Base-by-base conservation (phyloP, 768 basidiomycete species). In the Tylopilus intermedius region DNA sequence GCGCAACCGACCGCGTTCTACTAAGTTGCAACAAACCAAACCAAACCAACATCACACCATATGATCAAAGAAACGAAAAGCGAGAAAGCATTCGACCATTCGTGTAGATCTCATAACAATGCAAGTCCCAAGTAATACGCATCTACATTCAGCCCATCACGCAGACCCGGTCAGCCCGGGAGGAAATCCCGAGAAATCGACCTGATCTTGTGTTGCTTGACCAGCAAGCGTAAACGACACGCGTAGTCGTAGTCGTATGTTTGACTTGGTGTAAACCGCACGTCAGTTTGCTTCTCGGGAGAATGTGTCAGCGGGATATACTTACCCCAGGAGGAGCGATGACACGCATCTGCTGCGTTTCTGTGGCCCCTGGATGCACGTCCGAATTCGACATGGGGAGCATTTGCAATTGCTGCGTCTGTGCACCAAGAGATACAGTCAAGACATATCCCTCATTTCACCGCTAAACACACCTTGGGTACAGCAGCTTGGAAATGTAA, bases 401-500 rank as follows among this genome's bases (percentile, higher is more conserved):
- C 95, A 99, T 99, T 68, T 97, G 94, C 51, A 99, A 70, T 67
- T 96, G 94, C 71, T 96, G 94, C 0, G 94, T 90, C 92, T 98
- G 63, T 3, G 9, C 24, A 24, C 51, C 51, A 42, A 43, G 6
- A 30, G n/a, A n/a, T 39, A 14, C 26, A 2, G 7, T 57, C 32
- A 59, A 32, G 27, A 26, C 22, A 22, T 33, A 18, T 18, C 33
- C 5, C n/a, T 29, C 21, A 26, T 10, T 15, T 15, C 24, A 15
- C 10, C 27, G 32, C 10, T 7, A 22, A 18, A 49, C 68, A 53
- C 55, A 92, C 94, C 80, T 92, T 95, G 4, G 95, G 95, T 8
- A 99, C 95, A 8, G 95, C 96, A 38, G 94, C 96, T 67, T 98
- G 96, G 76, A 99, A 97, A 63, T 86, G 93, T 44, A 99, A 72